Evolutionary conservation across 2,329 filamentous ascomycete genomes (phyloP).

Genomic region (Fusarium domesticum): DNA sequence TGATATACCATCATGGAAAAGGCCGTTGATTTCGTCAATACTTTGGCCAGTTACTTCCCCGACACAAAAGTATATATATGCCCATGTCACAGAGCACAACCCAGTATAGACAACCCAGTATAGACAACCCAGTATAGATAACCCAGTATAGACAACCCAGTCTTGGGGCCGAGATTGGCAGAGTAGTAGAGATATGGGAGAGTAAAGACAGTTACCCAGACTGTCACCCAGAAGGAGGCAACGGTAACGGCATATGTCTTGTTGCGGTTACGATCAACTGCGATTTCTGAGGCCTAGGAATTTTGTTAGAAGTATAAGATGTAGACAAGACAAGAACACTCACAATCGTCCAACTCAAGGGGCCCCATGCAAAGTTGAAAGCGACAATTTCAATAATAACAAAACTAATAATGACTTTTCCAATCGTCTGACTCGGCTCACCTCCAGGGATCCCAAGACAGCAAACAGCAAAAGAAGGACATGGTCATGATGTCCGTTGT

Average conservation of each 20-base stretch:
- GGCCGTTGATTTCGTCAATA: conserved; percentile 31
- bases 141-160: conserved; percentile 36
- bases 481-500: conserved; percentile 39
- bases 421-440: conserved; percentile 27
- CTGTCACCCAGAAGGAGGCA: conserved; percentile 42
- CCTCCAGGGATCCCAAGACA: conserved; percentile 38
- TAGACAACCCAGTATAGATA: too few species aligned
- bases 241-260: conserved; percentile 36
- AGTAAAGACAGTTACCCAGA: conserved; percentile 41
- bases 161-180: conserved; percentile 37
- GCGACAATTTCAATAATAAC: conserved; percentile 41
- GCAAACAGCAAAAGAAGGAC: conserved; percentile 41
- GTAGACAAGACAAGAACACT: neutral
- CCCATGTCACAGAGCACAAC: conserved; percentile 31
- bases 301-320: neutral
- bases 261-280: conserved; percentile 44
- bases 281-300: conserved; percentile 42
- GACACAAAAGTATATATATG: conserved; percentile 39
- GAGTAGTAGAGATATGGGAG: conserved; percentile 42
- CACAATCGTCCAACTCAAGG: conserved; percentile 38
- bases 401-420: conserved; percentile 42
- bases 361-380: conserved; percentile 46
- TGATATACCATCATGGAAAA: conserved; percentile 28
- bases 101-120: too few species aligned
- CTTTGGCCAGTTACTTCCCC: conserved; percentile 30